Conservation (phyloP, 2,329 filamentous ascomycete species). For the Tolypocladium ovalisporum region DNA sequence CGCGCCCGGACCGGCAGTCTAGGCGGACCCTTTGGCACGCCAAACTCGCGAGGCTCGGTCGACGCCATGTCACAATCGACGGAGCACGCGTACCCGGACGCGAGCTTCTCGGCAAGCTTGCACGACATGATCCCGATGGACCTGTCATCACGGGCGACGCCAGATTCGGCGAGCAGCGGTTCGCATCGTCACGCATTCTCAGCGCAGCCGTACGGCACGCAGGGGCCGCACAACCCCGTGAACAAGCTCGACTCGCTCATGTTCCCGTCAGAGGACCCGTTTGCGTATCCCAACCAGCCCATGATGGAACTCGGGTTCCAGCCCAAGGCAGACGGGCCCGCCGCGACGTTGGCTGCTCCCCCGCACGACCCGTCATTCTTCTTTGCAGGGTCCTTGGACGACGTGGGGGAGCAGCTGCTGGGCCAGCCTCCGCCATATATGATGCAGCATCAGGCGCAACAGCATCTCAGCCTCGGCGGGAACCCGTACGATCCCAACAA, state of each 20-base stretch:
- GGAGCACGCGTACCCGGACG: constrained; percentile 21
- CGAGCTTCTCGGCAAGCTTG: constrained; percentile 26
- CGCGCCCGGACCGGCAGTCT: constrained; percentile 16
- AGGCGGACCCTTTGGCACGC: constrained; percentile 11
- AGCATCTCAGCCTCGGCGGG: constrained; percentile 28
- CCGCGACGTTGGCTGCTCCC: constrained; percentile 20
- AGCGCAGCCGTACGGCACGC: constrained; percentile 18
- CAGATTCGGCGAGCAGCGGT: constrained; percentile 31
- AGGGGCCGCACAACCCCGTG: constrained; percentile 33
- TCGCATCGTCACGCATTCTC: constrained; percentile 23
- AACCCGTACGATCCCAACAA: constrained; percentile 33
- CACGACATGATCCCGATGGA: constrained; percentile 36
- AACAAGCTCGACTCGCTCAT: constrained; percentile 68
- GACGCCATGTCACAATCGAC: constrained; percentile 20
- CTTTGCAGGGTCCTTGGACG: constrained; percentile 44
- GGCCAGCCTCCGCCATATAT: constrained; percentile 62
- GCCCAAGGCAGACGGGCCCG: constrained; percentile 20
- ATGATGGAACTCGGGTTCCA: constrained; percentile 48
- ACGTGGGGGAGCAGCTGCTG: constrained; percentile 64
- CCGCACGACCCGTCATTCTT: constrained; percentile 33
- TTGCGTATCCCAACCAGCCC: constrained; percentile 69
- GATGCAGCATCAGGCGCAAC: constrained; percentile 39
- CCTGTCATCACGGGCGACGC: constrained; percentile 29
- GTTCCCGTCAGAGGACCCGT: constrained; percentile 69
- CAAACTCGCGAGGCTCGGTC: constrained; percentile 17